Conservation (phyloP, 495 filamentous ascomycete genomes). For the Podospora sp. region DNA sequence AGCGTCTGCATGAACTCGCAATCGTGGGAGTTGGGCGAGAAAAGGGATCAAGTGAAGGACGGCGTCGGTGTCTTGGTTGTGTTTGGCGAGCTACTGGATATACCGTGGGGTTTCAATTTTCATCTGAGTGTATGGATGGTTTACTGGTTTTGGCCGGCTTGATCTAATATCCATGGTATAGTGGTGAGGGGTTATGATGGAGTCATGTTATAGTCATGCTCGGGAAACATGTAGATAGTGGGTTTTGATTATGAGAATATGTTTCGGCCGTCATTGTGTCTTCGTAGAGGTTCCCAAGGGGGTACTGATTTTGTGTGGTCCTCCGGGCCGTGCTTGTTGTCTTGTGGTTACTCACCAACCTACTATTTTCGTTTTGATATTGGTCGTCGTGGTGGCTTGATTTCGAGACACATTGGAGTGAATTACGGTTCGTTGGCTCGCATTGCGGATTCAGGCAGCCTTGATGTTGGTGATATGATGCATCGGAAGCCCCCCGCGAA, state of each 20-base stretch:
- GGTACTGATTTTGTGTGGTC: too few relatives aligned
- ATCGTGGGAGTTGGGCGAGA: not conserved
- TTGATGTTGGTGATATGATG: too few relatives aligned
- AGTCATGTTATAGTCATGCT: not conserved
- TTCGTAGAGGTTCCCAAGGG: not conserved
- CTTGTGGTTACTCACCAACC: too few relatives aligned
- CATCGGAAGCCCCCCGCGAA: too few relatives aligned
- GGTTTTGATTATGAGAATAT: not conserved
- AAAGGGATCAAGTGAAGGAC: not conserved
- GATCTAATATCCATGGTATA: not conserved
- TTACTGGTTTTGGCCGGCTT: not conserved
- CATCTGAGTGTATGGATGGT: not conserved
- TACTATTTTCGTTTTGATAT: too few relatives aligned
- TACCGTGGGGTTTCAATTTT: not conserved
- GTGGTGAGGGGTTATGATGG: not conserved
- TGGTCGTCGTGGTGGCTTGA: too few relatives aligned
- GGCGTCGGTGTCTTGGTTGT: not conserved
- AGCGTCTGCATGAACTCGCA: not conserved
- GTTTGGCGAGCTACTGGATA: not conserved
- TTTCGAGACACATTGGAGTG: too few relatives aligned
- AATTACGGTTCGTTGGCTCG: too few relatives aligned
- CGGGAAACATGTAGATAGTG: not conserved
- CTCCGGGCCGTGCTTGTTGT: too few relatives aligned
- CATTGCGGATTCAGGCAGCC: too few relatives aligned
- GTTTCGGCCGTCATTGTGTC: not conserved